These are phyloP conservation scores for Zygotorulaspora danielsina DNA, from an alignment of 805 yeast species.

Conservation along the genomic window DNA sequence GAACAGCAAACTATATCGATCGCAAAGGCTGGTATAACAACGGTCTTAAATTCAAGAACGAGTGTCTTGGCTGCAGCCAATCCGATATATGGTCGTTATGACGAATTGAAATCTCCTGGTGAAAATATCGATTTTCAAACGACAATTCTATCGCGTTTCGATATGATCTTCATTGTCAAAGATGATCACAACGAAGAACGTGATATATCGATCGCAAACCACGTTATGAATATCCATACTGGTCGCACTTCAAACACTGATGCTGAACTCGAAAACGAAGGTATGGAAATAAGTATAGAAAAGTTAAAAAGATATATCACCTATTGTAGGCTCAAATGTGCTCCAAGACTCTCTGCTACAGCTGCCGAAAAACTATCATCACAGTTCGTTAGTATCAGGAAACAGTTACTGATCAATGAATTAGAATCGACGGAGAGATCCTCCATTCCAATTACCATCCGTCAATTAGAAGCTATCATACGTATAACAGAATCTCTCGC, in stretches of 20 bases:
- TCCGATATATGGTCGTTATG: slow-evolving; percentile 95
- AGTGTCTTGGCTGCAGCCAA: slow-evolving; percentile 97
- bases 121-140: slow-evolving; percentile 98
- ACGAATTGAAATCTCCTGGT: slow-evolving; percentile 93
- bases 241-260: slow-evolving; percentile 50
- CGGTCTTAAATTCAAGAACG: slow-evolving; percentile 92
- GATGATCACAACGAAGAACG: slow-evolving; percentile 87
- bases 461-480: slow-evolving; percentile 95
- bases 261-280: slow-evolving; percentile 49
- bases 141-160: slow-evolving; percentile 93
- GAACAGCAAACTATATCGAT: slow-evolving; percentile 98
- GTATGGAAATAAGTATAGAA: slow-evolving; percentile 82
- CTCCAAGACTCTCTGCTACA: slow-evolving; percentile 83
- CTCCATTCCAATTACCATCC: slow-evolving; percentile 92
- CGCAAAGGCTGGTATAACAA: slow-evolving; percentile 98
- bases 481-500: slow-evolving; percentile 95
- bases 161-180: slow-evolving; percentile 95
- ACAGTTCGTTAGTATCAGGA: slow-evolving; percentile 87
- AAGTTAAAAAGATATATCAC: slow-evolving; percentile 90
- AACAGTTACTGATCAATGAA: slow-evolving; percentile 76
- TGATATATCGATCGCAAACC: slow-evolving; percentile 87
- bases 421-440: slow-evolving; percentile 80
- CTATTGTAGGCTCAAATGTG: slow-evolving; percentile 84
- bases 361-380: slow-evolving; percentile 89
- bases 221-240: slow-evolving; percentile 92